Evolutionary conservation across 192 early-diverging fungal genomes (phyloP), one percentile per base, ranked within the genome.

Genomic region (Entomortierella lignicola): DNA sequence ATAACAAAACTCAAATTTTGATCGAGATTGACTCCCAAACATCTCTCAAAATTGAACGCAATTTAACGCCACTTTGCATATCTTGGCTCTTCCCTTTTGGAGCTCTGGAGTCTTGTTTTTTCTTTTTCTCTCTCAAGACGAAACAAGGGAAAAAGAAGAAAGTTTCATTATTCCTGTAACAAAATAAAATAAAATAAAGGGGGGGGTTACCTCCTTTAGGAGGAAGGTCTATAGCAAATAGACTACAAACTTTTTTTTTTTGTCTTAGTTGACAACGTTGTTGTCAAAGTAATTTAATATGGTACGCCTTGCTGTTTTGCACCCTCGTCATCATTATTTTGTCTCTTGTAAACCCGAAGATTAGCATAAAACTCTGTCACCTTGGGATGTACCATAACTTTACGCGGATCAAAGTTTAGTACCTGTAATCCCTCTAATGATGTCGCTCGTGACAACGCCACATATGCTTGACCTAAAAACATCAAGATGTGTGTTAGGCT

Each of bases 391-490:
- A 86, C 91, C 89, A 89, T 93, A 26, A 96, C 89, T 55, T 87
- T 89, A 23, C 58, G 37, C 8, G 85, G 83, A 32, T 80, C 55
- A 72, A 96, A 94, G 44, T 91, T 88, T 8, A 90, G 61, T 1
- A 94, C 88, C 69, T 95, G 94, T 29, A 96, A 73, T 1, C 87
- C 72, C 2, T 94, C 85, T n/a, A 92, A 70, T 29, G 77, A 81
- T 3, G 92, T 91, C 1, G 93, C 94, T 20, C 94, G 84, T 31
- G 92, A 93, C 50, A 96, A 73, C 0, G 94, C 94, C 31, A 96
- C 94, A 69, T 96, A 96, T 2, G 93, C 93, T 75, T 93, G 92
- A 3, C 94, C 44, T 47, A 47, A n/a, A n/a, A n/a, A n/a, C n/a
- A n/a, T n/a, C n/a, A n/a, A n/a, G n/a, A n/a, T n/a, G n/a, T n/a